Base-by-base conservation (phyloP, 2,329 filamentous ascomycete species). In the Colletotrichum sp. region DNA sequence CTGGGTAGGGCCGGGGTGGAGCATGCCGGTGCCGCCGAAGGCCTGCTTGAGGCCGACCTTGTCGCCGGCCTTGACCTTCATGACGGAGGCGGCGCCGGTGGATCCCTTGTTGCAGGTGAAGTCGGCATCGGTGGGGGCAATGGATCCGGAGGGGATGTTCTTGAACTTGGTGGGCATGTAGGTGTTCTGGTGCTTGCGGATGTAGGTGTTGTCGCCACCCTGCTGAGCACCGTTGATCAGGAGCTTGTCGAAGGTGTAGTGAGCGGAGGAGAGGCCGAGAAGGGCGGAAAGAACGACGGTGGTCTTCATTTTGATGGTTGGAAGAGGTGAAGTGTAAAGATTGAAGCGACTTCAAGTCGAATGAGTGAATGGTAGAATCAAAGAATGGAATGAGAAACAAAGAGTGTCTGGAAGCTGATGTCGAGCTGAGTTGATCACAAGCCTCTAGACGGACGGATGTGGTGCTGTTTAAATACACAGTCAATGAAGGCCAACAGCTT, bases 161-260 rank as follows among this genome's bases (percentile, higher is more conserved):
- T 74, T 64, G 74, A 76, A 77, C 61, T 75, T 75, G 30, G 77
- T 74, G 56, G 78, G 78, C 72, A 76, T 78, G 72, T 79, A 76
- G 38, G 66, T 60, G 61, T 74, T 73, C 62, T 65, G 72, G 70
- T 78, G 72, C 72, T 76, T 73, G 62, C 77, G 75, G 34, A 79
- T 38, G 66, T 78, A 79, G 58, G 73, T 71, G 69, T 79, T 77
- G 76, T 78, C 77, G 18, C 74, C 71, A 21, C 79, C 79, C 58
- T 75, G 69, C 66, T 70, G 62, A n/a, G 58, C 58, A 18, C 75
- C 78, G 77, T 80, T 80, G 73, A 79, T 48, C 8, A 76, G 34
- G 24, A 80, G 71, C 67, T 77, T 77, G 73, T 77, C 76, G 34
- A 80, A 80, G 75, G 77, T 80, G 78, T 80, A 80, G 68, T 80